Conservation (phyloP, 2,329 filamentous ascomycete species). For the Colletotrichum higginsianum region DNA sequence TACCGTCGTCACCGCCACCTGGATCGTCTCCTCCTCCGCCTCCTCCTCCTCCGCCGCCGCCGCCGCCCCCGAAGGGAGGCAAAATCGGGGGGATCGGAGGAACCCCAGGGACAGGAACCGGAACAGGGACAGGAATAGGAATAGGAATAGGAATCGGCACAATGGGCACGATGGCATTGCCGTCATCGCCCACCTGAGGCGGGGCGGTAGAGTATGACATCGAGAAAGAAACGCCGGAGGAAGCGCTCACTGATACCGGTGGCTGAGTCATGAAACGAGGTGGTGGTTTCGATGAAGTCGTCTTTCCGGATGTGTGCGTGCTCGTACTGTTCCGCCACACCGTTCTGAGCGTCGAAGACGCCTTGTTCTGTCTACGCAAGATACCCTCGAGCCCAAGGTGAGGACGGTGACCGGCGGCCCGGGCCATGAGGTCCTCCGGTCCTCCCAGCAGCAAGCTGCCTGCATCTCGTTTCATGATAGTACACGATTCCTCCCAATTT, state of each 20-base stretch:
- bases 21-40: not conserved
- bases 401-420: not conserved
- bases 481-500: slow-evolving; percentile 16
- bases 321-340: not conserved
- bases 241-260: not conserved
- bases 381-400: not conserved
- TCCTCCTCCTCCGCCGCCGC: not conserved
- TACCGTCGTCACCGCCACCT: not conserved
- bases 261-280: slow-evolving; percentile 6
- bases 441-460: not conserved
- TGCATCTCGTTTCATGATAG: slow-evolving; percentile 23
- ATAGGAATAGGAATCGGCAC: slow-evolving; percentile 12
- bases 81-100: not conserved
- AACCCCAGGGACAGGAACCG: not conserved
- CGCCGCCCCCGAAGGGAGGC: not conserved
- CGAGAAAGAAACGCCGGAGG: slow-evolving; percentile 4
- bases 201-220: slow-evolving; percentile 3
- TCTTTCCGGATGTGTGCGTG: too few species aligned
- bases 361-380: not conserved
- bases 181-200: not conserved
- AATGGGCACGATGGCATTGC: slow-evolving; percentile 7
- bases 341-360: slow-evolving; percentile 4
- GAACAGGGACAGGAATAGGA: not conserved
- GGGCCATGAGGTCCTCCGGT: not conserved
- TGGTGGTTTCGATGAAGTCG: not conserved